Evolutionary conservation across 176 grass and related monocot genomes (phyloP).

Genomic region (Juncus inflexus): DNA sequence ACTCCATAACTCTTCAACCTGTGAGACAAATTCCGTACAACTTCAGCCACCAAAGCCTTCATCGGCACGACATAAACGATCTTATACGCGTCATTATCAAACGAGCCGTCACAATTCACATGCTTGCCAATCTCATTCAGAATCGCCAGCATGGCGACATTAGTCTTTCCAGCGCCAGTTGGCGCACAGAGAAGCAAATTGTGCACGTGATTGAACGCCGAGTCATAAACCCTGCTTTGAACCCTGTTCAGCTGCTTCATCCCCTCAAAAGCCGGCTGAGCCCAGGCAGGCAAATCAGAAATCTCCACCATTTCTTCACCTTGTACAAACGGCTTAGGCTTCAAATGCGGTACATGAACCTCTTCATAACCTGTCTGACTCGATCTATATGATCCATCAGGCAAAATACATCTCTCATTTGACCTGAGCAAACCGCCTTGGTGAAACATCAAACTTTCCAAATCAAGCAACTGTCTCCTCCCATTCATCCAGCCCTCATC

Average conservation of each 20-base stretch:
- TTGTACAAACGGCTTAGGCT: conserved; percentile 52
- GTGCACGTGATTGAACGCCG: conserved; percentile 68
- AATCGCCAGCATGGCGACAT: conserved; percentile 86
- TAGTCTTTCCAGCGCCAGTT: conserved; percentile 97
- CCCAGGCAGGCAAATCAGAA: conserved; percentile 64
- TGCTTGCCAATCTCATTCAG: conserved; percentile 84
- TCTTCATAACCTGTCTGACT: conserved; percentile 89
- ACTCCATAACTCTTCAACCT: conserved; percentile 53
- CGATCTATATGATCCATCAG: conserved; percentile 57
- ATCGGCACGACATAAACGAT: conserved; percentile 97
- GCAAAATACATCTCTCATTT: conserved; percentile 83
- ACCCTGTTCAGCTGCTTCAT: conserved; percentile 92
- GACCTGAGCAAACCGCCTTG: conserved; percentile 93
- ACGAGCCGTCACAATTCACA: conserved; percentile 53
- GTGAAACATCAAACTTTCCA: conserved; percentile 76
- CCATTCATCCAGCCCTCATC: conserved; percentile 92
- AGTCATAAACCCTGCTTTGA: conserved; percentile 89
- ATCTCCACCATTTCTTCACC: conserved; percentile 86
- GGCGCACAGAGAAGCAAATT: conserved; percentile 90
- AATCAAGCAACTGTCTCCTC: conserved; percentile 77
- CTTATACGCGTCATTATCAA: conserved; percentile 83
- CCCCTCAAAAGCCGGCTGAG: conserved; percentile 60
- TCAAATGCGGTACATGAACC: conserved; percentile 71
- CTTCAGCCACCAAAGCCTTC: conserved; percentile 96
- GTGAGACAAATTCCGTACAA: conserved; percentile 79